phyloP scores from a whole-genome alignment of 768 basidiomycete genomes.

The Cystobasidiopsis lactophilus region DNA sequence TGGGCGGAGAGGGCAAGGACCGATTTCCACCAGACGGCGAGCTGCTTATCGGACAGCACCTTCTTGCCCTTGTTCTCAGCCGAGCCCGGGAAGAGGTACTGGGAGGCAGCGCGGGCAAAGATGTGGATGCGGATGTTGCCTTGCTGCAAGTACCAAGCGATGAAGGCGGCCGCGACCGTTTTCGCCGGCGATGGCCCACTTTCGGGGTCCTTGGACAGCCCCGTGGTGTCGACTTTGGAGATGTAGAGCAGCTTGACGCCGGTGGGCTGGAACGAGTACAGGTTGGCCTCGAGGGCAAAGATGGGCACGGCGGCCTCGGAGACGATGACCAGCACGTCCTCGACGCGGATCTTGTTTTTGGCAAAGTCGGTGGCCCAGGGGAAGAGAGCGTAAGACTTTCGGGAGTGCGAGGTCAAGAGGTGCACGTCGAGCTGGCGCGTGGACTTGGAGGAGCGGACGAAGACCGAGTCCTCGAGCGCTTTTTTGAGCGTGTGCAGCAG shows the following conservation, averaged over 20 bases:
- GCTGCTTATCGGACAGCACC: slow-evolving; percentile 38
- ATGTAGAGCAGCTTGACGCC: slow-evolving; percentile 58
- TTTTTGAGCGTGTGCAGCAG: no score
- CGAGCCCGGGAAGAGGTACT: slow-evolving; percentile 62
- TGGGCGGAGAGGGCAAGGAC: slow-evolving; percentile 39
- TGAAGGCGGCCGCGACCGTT: slow-evolving; percentile 41
- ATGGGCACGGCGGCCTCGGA: slow-evolving; percentile 36
- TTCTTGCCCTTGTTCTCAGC: slow-evolving; percentile 12
- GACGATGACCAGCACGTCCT: slow-evolving; percentile 55
- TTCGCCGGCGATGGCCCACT: slow-evolving; percentile 36
- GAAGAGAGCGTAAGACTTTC: slow-evolving; percentile 41
- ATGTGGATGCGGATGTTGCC: slow-evolving; percentile 44
- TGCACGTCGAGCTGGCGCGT: slow-evolving; percentile 6
- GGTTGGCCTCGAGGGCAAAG: slow-evolving; percentile 50
- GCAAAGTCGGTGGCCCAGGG: slow-evolving; percentile 42
- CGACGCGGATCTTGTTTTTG: slow-evolving; percentile 41
- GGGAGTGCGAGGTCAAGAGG: slow-evolving; percentile 22
- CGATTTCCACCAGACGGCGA: slow-evolving; percentile 85
- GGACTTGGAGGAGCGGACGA: not conserved
- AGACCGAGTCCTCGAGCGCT: no score
- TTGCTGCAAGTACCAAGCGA: slow-evolving; percentile 24
- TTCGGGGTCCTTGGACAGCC: slow-evolving; percentile 34
- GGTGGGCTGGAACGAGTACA: slow-evolving; percentile 53
- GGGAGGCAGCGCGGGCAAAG: slow-evolving; percentile 70
- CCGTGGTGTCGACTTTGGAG: slow-evolving; percentile 84